Evolutionary conservation across 768 basidiomycete species (phyloP), one percentile per base, ranked within the genome.

Genomic region (Melanogaster broomeanus): DNA sequence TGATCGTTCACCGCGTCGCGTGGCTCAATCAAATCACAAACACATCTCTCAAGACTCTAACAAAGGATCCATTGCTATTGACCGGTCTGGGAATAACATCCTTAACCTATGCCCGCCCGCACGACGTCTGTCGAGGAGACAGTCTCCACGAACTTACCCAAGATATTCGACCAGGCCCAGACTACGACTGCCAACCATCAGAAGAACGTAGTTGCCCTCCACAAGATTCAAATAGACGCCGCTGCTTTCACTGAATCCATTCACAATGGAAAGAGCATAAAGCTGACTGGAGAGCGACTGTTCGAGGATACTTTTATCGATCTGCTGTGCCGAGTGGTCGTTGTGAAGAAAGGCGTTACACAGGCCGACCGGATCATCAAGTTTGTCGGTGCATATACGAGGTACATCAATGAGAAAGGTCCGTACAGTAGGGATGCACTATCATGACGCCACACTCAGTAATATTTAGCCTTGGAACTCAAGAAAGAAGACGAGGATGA

Each of bases 81-180:
- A n/a, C n/a, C n/a, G n/a, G n/a, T n/a, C n/a, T n/a, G n/a, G n/a
- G n/a, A n/a, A n/a, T n/a, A n/a, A n/a, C n/a, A n/a, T n/a, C n/a
- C n/a, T n/a, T n/a, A n/a, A n/a, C n/a, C n/a, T n/a, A n/a, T n/a
- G n/a, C n/a, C n/a, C n/a, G n/a, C n/a, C n/a, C n/a, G n/a, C n/a
- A n/a, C n/a, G n/a, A n/a, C n/a, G n/a, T n/a, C n/a, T n/a, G n/a
- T n/a, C n/a, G n/a, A n/a, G n/a, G n/a, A n/a, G n/a, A n/a, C n/a
- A n/a, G n/a, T 71, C 35, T 42, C 65, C 11, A 53, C 58, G 2
- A 61, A 65, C 13, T 60, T 90, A 18, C 79, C 82, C 18, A 82
- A 78, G 30, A 89, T 93, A 39, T 90, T 96, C 55, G 83, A 88
- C 27, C 89, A 96, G 70, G 88, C 77, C 0, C 91, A 94, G 65